Base-by-base conservation (phyloP, 2,329 filamentous ascomycete genomes). In the Penicillium crustosum region DNA sequence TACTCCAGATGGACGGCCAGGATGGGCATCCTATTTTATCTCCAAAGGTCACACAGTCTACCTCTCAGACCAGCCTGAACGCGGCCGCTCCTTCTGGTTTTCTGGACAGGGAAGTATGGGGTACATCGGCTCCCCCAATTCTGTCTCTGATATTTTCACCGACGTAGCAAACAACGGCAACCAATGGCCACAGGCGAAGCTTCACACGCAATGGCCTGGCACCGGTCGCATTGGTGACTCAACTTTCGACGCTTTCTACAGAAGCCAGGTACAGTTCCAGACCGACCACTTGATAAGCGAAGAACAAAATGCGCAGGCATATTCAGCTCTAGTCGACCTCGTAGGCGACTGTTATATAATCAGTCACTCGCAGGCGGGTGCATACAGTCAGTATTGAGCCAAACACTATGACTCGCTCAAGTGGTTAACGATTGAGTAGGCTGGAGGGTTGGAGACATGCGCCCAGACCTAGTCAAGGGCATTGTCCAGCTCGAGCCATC, bases 401-500 rank as follows among this genome's bases (percentile, higher is more conserved):
- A n/a, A 51, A 7, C n/a, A n/a, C 27, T 33, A 42, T 31, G 49
- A 33, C 36, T 23, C 9, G n/a, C 25, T 33, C 1, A 12, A 13
- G 25, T 51, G 13, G 5, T 33, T 51, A 42, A 51, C 21, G 33
- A 38, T 38, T 36, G 47, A 38, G 10, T 42, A 51, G 77, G 73
- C 9, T 83, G 78, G 77, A 72, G 80, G 9, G 73, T 80, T 9
- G 80, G 78, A 2, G 83, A 87, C 61, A 68, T 71, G 2, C 67
- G 76, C 4, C 82, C 83, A 0, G 62, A 77, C 0, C 70, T 81
- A 0, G 78, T 85, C 2, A 77, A 76, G 21, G 78, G 72, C 0
- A 76, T 85, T 21, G 68, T 86, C 1, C 74, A 78, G 0, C 60
- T 86, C 13, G 84, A 86, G 63, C 83, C 83, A 0, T 67, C 73